Evolutionary conservation across 805 yeast species (phyloP).

Genomic region (Osmozyma mogii): DNA sequence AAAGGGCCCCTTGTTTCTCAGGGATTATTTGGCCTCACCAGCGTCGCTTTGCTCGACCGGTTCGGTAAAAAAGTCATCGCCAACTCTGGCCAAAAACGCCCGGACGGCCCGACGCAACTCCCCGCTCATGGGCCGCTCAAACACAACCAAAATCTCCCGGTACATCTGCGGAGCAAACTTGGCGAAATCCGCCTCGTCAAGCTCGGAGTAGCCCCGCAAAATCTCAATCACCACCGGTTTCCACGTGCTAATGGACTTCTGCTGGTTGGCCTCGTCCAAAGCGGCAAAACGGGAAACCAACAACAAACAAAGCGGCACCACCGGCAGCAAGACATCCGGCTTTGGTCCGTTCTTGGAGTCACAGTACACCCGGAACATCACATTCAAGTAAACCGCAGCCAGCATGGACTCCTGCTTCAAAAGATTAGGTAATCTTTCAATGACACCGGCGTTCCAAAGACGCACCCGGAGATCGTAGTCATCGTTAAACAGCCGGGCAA

Average conservation of each 20-base stretch:
- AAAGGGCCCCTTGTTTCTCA: no score
- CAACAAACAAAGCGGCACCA: conserved; percentile 62
- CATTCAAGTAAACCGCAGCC: conserved; percentile 76
- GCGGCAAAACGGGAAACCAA: conserved; percentile 64
- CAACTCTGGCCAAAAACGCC: conserved; percentile 48
- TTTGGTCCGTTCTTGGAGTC: conserved; percentile 45
- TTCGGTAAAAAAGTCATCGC: conserved; percentile 26
- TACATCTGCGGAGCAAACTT: conserved; percentile 54
- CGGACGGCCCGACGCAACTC: conserved; percentile 58
- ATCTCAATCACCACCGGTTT: conserved; percentile 89
- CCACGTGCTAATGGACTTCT: conserved; percentile 77
- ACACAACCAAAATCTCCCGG: conserved; percentile 46
- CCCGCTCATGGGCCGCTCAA: conserved; percentile 52
- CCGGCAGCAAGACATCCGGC: conserved; percentile 41
- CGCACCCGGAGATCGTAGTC: conserved; percentile 83
- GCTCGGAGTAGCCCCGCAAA: conserved; percentile 69
- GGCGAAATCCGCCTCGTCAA: conserved; percentile 66
- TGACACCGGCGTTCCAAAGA: conserved; percentile 85
- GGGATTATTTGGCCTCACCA: no score
- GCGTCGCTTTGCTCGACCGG: neutral
- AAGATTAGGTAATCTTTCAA: conserved; percentile 86
- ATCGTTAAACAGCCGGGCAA: conserved; percentile 82
- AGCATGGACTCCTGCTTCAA: conserved; percentile 88
- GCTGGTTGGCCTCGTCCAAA: conserved; percentile 71
- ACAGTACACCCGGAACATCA: conserved; percentile 72